Evolutionary conservation across 1,284 basidiomycete genomes (phyloP), one percentile per base, ranked within the genome.

Genomic region (Dichomitus squalens): DNA sequence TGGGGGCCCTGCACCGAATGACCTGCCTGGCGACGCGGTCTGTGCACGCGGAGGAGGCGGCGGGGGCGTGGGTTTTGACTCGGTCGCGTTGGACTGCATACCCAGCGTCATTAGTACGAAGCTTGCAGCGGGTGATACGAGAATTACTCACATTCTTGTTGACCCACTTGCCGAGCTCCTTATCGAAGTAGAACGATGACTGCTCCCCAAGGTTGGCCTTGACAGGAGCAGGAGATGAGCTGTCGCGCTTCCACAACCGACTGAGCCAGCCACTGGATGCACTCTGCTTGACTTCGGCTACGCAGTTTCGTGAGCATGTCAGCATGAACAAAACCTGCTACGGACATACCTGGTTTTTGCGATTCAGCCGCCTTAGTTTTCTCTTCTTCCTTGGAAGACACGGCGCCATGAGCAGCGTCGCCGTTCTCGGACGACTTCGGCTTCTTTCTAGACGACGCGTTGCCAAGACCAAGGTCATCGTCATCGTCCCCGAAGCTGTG

Each of bases 141-240:
- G 55, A 8, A 23, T 34, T 7, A 59, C 81, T 71, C 64, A 93
- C 93, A 75, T 92, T 95, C 75, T 92, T 96, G 74, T 98, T 96
- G 20, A 99, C 89, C 97, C 97, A 99, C 60, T 90, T 85, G 75
- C 97, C 97, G 61, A 91, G 83, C 21, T 98, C 95, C 67, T 92
- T 88, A 73, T 99, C 97, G 72, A 93, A 99, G 66, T 95, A 92
- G 77, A 99, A 96, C 44, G 87, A 81, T 31, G 83, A 93, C 70
- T 96, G 88, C 68, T 99, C 93, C 18, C 97, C 97, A 21, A 99
- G 82, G 66, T 93, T 98, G 16, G 96, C 97, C 70, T 87, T 90
- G 55, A 95, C 77, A 7, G 95, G 93, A 16, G 80, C 90, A 12
- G 85, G 78, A 4, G 58, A 52, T 11, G 77, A 66, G 7, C 82